Base-by-base conservation (phyloP, 2,329 filamentous ascomycete genomes). In the Ophiocordyceps unilateralis region DNA sequence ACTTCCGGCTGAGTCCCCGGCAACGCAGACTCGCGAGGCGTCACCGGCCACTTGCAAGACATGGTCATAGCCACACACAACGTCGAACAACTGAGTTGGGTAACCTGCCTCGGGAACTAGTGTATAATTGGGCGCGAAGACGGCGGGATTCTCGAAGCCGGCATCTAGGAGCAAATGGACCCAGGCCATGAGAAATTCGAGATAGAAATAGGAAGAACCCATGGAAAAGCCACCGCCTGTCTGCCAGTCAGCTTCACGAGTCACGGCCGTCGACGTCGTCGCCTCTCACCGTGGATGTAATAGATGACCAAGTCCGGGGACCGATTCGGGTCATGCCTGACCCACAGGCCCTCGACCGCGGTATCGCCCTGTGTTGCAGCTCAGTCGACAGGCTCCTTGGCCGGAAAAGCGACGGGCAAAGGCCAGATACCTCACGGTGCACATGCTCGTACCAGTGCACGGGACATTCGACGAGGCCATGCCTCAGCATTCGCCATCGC, bases 161-260 rank as follows among this genome's bases (percentile, higher is more conserved):
- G 68, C 64, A 42, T 71, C 62, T 44, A 74, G 68, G 34, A 93
- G 67, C 17, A 86, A 62, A 38, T 69, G 66, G 12, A 83, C 64
- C 79, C 81, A 86, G 9, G 76, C 73, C 43, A 89, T 64, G 3
- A 93, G 67, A 50, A 89, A 91, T 53, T 93, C 86, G 30, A 88
- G 72, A 57, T 93, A 93, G 58, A 93, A 93, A 62, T 82, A 83
- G 17, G 72, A 68, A 12, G 82, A 86, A 3, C 85, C 86, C 78
- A 93, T 83, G 7, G 76, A 75, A 57, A 93, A 91, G 1, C 86
- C 86, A 20, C 86, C 86, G 15, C 82, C 78, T 82, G 36, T 17
- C 6, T 34, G 2, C 20, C 14, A 15, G 20, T 43, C 32, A 30
- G 32, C 34, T 12, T 15, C 15, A 17, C 9, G 21, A 45, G 30